Evolutionary conservation across 2,329 filamentous ascomycete genomes (phyloP).

Genomic region (Phaeosphaeria sp.): DNA sequence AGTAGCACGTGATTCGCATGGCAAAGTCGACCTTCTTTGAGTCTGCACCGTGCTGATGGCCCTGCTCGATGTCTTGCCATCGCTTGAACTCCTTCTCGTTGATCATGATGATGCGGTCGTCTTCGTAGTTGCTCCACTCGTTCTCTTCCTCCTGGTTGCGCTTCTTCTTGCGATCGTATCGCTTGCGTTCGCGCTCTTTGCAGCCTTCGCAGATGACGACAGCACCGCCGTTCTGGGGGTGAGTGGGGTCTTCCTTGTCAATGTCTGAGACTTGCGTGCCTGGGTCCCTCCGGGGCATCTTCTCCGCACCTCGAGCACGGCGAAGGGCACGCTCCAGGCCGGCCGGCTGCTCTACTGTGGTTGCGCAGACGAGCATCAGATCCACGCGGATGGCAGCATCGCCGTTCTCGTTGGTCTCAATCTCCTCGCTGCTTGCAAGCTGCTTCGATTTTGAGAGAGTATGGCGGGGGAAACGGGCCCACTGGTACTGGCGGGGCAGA

Average conservation of each 20-base stretch:
- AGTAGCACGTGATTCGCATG: conserved; percentile 98
- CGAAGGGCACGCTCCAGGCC: conserved; percentile 72
- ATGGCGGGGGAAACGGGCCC: conserved; percentile 84
- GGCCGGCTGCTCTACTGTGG: conserved; percentile 79
- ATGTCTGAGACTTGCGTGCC: conserved; percentile 51
- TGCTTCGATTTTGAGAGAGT: conserved; percentile 96
- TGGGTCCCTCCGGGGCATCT: conserved; percentile 45
- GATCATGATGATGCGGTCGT: conserved; percentile 53
- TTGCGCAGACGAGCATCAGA: conserved; percentile 77
- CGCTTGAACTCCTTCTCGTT: conserved; percentile 48
- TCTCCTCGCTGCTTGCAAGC: conserved; percentile 74
- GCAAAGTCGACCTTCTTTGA: conserved; percentile 82
- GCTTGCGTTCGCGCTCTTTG: conserved; percentile 88
- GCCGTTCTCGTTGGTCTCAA: conserved; percentile 77
- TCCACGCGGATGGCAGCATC: conserved; percentile 41
- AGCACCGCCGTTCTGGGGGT: conserved; percentile 87
- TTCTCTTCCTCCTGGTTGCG: conserved; percentile 87
- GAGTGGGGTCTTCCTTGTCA: conserved; percentile 69
- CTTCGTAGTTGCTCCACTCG: conserved; percentile 67
- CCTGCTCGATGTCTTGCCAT: conserved; percentile 35
- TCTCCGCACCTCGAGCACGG: conserved; percentile 58
- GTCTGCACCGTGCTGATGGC: conserved; percentile 23
- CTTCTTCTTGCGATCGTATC: conserved; percentile 92
- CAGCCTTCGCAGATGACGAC: conserved; percentile 92
- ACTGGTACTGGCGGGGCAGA: conserved; percentile 76